A percentile compares a stretch with the other conserved stretches of the same genome.
Conservation (phyloP, 805 yeast genomes). For the Teunomyces gatunensis region DNA sequence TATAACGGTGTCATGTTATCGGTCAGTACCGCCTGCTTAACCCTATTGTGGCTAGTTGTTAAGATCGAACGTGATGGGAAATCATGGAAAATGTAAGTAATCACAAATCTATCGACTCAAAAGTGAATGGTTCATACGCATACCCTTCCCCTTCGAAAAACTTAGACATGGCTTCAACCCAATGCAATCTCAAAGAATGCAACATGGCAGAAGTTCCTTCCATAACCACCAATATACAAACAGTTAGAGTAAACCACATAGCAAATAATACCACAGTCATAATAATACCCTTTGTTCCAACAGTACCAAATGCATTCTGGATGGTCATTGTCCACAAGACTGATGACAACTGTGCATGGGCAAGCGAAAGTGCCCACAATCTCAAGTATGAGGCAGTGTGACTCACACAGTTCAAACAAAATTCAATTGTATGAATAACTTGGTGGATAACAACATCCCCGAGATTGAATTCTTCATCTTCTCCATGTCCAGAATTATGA, state of each 20-base stretch:
- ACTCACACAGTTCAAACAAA: constrained; percentile 95
- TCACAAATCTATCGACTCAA: constrained; percentile 24
- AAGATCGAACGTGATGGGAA: constrained; percentile 3
- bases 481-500: constrained; percentile 41
- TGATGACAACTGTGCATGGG: constrained; percentile 93
- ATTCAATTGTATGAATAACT: constrained; percentile 96
- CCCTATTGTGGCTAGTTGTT: constrained; percentile 11
- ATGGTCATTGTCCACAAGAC: constrained; percentile 97
- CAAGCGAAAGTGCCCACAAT: constrained; percentile 95
- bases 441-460: constrained; percentile 97
- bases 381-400: constrained; percentile 97
- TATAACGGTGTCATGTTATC: constrained; percentile 25
- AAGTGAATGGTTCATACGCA: constrained; percentile 85
- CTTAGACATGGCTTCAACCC: constrained; percentile 99
- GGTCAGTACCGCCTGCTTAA: constrained; percentile 14
- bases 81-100: constrained; percentile 11
- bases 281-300: constrained; percentile 65
- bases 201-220: constrained; percentile 99
- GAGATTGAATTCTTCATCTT: constrained; percentile 63
- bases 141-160: constrained; percentile 96
- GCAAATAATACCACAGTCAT: constrained; percentile 81
- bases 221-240: constrained; percentile 89
- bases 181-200: constrained; percentile 95
- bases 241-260: constrained; percentile 92
- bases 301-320: constrained; percentile 65